Evolutionary conservation across 192 early-diverging fungal species (phyloP).

Genomic region (Rhizoclosmatium sp.): DNA sequence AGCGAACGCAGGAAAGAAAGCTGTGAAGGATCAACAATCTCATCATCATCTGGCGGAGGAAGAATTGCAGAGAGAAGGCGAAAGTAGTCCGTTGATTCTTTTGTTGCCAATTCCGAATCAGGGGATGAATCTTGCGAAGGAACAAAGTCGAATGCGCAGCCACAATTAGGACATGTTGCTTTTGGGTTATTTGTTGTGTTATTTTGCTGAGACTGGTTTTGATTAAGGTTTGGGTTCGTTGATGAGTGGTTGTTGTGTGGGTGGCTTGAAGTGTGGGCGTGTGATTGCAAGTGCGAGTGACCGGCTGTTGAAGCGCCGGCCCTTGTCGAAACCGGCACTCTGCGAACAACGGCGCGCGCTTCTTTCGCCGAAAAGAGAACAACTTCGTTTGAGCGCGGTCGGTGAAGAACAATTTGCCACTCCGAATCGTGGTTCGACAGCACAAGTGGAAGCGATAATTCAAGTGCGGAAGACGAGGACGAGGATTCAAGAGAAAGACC

Average conservation of each 20-base stretch:
- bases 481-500: too few relatives aligned
- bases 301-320: not conserved
- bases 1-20: not conserved
- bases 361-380: not conserved
- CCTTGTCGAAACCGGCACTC: not conserved
- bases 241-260: not conserved
- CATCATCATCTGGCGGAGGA: not conserved
- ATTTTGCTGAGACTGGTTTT: not conserved
- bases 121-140: not conserved
- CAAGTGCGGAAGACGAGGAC: too few relatives aligned
- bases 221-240: not conserved
- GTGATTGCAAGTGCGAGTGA: not conserved
- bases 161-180: not conserved
- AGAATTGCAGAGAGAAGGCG: not conserved
- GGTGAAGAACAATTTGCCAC: constrained; percentile 11
- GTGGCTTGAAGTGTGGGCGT: not conserved
- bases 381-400: not conserved
- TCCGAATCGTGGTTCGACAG: not conserved
- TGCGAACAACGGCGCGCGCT: not conserved
- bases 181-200: not conserved
- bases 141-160: constrained; percentile 1
- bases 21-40: not conserved
- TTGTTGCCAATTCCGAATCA: not conserved
- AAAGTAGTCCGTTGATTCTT: not conserved
- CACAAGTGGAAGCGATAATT: too few relatives aligned